Base-by-base conservation (phyloP, 169 alveolate genomes). In the Cryptosporidium meleagridis region DNA sequence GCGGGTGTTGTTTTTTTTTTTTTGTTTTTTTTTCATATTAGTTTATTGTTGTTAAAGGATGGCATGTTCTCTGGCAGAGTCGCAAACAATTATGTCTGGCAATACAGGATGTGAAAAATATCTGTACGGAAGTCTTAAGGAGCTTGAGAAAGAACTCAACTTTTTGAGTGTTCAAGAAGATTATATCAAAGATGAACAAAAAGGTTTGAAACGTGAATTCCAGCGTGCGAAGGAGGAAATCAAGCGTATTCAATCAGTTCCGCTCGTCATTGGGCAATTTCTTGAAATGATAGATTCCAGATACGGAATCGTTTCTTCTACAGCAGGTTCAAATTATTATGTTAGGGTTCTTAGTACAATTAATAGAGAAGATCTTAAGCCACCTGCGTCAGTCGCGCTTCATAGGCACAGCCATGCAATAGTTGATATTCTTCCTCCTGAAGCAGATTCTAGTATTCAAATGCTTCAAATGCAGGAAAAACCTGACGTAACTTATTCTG, bases 401-500 rank as follows among this genome's bases (percentile, higher is more conserved):
- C 99, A 99, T 87, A 94, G 99, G 72, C 99, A 98, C 75, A 97
- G 99, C 23, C 99, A 98, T 91, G 95, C 99, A 33, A 97, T 98
- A 18, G 99, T 98, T 18, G 99, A 98, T 94, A 95, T 98, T 61
- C 94, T 98, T 45, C 99, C 99, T 6, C 98, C 99, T 9, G 99
- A 98, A 87, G 98, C 99, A 16, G 99, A 98, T 93, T 96, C 99
- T 9, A 94, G 99, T 29, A 97, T 98, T 53, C 98, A 98, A 91
- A 95, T 98, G 98, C 95, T 98, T 95, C 98, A 97, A 91, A 95
- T 98, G 93, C 93, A 95, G 67, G 99, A 98, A 92, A 98, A 97
- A 91, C 99, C 99, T 1, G 99, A 98, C 93, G 99, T 98, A 23
- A 96, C 99, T n/a, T 98, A 98, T 92, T 91, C 98, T 92, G 99